Evolutionary conservation across 768 basidiomycete species (phyloP), one percentile per base, ranked within the genome.

Genomic region (Mycena filopes): DNA sequence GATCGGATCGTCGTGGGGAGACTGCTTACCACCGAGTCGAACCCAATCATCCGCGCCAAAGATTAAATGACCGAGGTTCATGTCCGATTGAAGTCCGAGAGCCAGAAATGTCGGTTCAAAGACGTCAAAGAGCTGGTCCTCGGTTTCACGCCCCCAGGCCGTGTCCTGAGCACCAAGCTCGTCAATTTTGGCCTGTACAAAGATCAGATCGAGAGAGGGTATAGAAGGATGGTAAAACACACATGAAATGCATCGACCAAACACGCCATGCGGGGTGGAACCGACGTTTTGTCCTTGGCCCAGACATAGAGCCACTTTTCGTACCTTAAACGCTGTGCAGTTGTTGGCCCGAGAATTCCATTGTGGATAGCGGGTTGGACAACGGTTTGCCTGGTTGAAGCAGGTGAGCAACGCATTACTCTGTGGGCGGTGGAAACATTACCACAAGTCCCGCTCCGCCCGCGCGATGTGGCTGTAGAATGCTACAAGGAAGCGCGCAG

Each of bases 231-330:
- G n/a, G n/a, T 9, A 38, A 41, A 43, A 42, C 41, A n/a, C 45
- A 71, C 72, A 29, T 57, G 53, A 28, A 66, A 71, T 13, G 54
- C 47, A 18, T 74, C 67, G 2, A 70, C 28, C 12, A 73, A 61
- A 0, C 4, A 5, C 2, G 63, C 63, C 56, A 65, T 56, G 7
- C 70, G 54, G 4, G 18, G 4, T 3, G 67, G 48, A 1, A 68
- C 10, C 1, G 28, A 21, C 2, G 53, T 38, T 1, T 28, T 20
- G 12, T 59, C 50, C 49, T 73, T 71, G 7, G 47, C 73, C 67
- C 63, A 72, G 3, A 74, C 67, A 60, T 70, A 67, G 13, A 74
- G 67, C 73, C 72, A 73, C 21, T 63, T 29, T 12, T 31, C 55
- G 55, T 74, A 74, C 11, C 29, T 26, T 11, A 70, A 48, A 8